These are phyloP conservation scores for Beta macrorhiza DNA, from an alignment of 179 eudicot species.

Conservation along the genomic window DNA sequence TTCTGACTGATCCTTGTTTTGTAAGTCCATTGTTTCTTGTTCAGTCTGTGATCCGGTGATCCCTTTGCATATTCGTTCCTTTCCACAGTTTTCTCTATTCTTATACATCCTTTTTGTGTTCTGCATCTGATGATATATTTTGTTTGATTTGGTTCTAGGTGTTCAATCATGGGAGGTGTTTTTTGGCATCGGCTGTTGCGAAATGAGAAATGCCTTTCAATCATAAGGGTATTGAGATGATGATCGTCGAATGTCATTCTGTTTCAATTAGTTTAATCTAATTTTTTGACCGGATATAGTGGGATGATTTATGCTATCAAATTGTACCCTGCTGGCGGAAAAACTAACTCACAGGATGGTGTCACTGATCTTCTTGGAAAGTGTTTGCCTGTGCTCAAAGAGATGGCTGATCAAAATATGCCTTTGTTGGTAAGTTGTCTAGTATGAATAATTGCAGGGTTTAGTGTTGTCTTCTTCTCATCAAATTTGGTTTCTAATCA, in stretches of 20 bases:
- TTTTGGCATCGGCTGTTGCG: neutral
- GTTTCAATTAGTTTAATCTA: neutral
- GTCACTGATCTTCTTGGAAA: constrained; percentile 93
- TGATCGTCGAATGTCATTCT: neutral
- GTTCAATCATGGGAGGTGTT: neutral
- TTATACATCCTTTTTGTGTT: neutral
- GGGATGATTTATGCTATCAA: constrained; percentile 83
- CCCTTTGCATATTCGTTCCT: neutral
- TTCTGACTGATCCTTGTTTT: neutral
- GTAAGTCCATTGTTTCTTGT: neutral
- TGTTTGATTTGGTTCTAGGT: neutral
- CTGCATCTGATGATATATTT: neutral
- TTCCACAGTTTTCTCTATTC: neutral
- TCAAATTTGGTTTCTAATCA: neutral
- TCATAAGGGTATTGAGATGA: neutral
- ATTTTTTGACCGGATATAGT: constrained; percentile 59
- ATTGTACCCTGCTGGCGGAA: constrained; percentile 97
- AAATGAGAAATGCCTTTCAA: neutral
- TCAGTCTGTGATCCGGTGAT: neutral
- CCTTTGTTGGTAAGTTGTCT: constrained; percentile 67
- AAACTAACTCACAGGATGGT: constrained; percentile 99
- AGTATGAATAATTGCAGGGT: neutral
- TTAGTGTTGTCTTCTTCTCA: neutral
- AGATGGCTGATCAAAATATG: constrained; percentile 87
- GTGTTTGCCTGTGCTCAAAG: constrained; percentile 83